These are phyloP conservation scores for Metschnikowia gelsemii DNA, from an alignment of 805 yeast genomes.

Conservation along the genomic window DNA sequence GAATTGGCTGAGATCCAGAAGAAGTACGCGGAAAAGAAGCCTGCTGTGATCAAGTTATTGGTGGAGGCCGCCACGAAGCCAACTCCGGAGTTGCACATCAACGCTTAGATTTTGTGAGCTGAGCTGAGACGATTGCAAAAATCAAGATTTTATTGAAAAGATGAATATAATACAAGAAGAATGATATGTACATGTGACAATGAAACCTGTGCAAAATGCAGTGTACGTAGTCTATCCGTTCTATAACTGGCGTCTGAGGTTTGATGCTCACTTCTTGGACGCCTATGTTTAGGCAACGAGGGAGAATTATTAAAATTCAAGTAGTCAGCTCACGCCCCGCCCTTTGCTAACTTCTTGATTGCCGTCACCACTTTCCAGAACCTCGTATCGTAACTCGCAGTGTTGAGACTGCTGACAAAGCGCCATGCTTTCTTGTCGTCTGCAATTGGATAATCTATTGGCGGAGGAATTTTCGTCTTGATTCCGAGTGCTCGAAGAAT, in stretches of 20 bases:
- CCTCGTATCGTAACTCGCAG: constrained; percentile 78
- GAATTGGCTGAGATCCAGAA: constrained; percentile 71
- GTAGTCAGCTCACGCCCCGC: too few relatives aligned
- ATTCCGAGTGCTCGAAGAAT: constrained; percentile 57
- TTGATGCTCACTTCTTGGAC: too few relatives aligned
- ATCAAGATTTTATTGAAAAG: not conserved
- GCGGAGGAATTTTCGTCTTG: constrained; percentile 80
- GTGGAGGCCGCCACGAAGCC: constrained; percentile 79
- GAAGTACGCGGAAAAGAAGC: constrained; percentile 61
- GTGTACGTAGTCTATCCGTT: too few relatives aligned
- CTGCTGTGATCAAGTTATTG: constrained; percentile 68
- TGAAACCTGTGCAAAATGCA: too few relatives aligned
- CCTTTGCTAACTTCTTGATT: constrained; percentile 39
- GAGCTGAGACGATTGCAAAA: not conserved
- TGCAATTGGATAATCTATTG: constrained; percentile 87
- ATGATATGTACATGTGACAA: constrained; percentile 3
- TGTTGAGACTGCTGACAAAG: constrained; percentile 77
- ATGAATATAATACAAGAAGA: constrained; percentile 1
- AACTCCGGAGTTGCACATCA: constrained; percentile 77
- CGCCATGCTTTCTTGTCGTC: constrained; percentile 84
- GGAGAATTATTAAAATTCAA: too few relatives aligned
- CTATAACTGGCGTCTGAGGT: too few relatives aligned
- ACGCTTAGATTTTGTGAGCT: constrained; percentile 43
- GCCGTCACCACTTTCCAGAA: constrained; percentile 58
- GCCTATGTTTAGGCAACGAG: too few relatives aligned